Evolutionary conservation across 1,284 basidiomycete genomes (phyloP), one percentile per base, ranked within the genome.

Genomic region (Baeospora myosura): DNA sequence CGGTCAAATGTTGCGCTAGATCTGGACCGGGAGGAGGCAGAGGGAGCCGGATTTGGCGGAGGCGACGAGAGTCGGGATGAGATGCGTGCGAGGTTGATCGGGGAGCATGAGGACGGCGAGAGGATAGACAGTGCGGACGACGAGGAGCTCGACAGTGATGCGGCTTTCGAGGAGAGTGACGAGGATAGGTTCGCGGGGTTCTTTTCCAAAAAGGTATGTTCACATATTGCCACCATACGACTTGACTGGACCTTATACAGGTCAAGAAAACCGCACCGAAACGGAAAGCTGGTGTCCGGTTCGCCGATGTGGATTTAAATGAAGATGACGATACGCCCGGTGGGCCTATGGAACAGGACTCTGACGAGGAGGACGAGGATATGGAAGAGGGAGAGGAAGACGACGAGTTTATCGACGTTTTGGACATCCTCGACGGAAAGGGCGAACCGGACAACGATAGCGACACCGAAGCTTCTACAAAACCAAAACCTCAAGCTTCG

Each of bases 101-200:
- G 74, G 8, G 77, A 81, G 51, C 63, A 67, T 30, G 71, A 65
- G 4, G 76, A 79, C n/a, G 72, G 76, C 29, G 74, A 76, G 41
- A 59, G 54, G 43, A 66, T 86, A 41, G 77, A 66, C 17, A 75
- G 70, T 44, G 81, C 71, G 2, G 86, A 88, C 46, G 85, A 88
- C 49, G 86, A 88, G 52, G 86, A 88, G 47, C 74, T 88, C 40
- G 82, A 87, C 46, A 84, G 80, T 52, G 86, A 88, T 53, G 82
- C 65, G 46, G 86, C 86, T 0, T 88, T 88, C 51, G 85, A 86
- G 49, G 87, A 88, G 52, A 82, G 77, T 51, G 90, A 92, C 45
- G 84, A 85, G 47, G 88, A 92, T 33, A 64, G 74, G 4, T 90
- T 83, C 63, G 78, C 81, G 21, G 84, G 79, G 2, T 83, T 82